A percentile compares a stretch with the other conserved stretches of the same genome.
Evolutionary conservation across 2,329 filamentous ascomycete species (phyloP).

Genomic region (Dactylellina sp.): DNA sequence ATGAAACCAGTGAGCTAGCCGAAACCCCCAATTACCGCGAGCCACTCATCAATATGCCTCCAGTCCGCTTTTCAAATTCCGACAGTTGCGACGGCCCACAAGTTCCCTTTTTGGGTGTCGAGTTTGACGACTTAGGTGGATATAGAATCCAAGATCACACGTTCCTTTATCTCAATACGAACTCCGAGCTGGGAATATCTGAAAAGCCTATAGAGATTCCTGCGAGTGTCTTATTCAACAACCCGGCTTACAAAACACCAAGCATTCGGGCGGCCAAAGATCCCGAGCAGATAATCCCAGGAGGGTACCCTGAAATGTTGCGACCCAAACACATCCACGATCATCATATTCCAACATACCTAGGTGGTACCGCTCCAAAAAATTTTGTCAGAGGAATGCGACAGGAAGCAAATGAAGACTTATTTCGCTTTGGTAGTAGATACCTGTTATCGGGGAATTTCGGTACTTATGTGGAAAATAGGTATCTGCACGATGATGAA

Average conservation of each 20-base stretch:
- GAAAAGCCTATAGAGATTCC: background rate
- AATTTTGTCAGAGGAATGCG: background rate
- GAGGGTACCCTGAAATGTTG: background rate
- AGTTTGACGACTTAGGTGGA: background rate
- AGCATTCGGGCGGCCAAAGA: background rate
- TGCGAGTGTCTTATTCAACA: too few species aligned
- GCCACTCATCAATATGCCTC: background rate
- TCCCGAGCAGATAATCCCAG: background rate
- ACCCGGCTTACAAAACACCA: background rate
- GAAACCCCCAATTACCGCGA: background rate
- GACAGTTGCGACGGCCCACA: conserved; percentile 1
- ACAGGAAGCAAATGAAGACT: background rate
- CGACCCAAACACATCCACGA: background rate
- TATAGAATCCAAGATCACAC: background rate
- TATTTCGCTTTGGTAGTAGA: background rate
- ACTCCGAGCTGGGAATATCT: background rate
- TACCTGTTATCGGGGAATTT: background rate
- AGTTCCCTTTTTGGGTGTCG: conserved; percentile 2
- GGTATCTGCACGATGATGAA: background rate
- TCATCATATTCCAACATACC: background rate
- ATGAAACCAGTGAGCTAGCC: too few species aligned
- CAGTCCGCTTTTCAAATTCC: background rate
- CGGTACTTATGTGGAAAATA: background rate
- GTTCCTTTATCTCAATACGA: conserved; percentile 8
- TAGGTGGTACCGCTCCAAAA: background rate